phyloP scores from a whole-genome alignment of 2,329 filamentous ascomycete genomes.

The Aspergillus proliferans region DNA sequence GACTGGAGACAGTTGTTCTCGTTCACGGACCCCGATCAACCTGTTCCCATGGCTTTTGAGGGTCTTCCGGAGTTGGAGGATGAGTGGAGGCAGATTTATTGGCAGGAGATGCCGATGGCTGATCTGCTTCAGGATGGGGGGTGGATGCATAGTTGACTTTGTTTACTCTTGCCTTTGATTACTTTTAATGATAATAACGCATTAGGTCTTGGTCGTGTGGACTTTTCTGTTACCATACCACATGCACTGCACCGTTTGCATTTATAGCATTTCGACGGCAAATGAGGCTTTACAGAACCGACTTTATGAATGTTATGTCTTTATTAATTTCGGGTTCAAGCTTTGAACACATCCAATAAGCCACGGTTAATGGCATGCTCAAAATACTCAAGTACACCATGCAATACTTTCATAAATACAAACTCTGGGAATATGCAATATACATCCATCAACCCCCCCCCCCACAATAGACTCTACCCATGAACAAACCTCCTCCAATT shows the following conservation, averaged over 20 bases:
- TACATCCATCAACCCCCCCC: not conserved
- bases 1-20: conserved; percentile 40
- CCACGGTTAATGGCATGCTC: no score
- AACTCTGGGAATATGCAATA: not conserved
- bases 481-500: conserved; percentile 78
- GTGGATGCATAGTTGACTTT: conserved; percentile 26
- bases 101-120: conserved; percentile 38
- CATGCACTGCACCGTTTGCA: no score
- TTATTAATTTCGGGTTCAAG: no score
- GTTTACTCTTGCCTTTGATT: not conserved
- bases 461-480: conserved; percentile 36
- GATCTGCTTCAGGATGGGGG: conserved; percentile 36
- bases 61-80: conserved; percentile 37
- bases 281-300: no score
- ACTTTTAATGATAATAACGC: no score
- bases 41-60: conserved; percentile 32
- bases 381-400: not conserved
- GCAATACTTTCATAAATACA: no score
- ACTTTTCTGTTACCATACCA: no score
- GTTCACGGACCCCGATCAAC: conserved; percentile 33
- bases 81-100: conserved; percentile 42
- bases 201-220: no score
- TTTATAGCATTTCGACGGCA: no score
- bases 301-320: no score
- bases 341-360: no score